phyloP scores from a whole-genome alignment of 2,329 filamentous ascomycete species.

The Neonectria neomacrospora region DNA sequence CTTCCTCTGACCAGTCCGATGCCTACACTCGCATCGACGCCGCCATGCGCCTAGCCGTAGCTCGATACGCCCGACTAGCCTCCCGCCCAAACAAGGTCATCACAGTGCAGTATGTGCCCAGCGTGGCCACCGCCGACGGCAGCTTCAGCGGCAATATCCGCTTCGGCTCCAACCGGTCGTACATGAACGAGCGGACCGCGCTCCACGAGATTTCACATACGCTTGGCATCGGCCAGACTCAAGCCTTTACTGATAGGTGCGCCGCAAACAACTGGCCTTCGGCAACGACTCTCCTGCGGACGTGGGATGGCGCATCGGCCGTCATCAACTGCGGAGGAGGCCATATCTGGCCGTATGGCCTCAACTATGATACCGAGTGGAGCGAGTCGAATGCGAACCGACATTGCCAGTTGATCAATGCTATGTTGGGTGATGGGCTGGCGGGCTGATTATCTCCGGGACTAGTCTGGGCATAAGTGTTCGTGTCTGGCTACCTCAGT shows the following conservation, averaged over 20 bases:
- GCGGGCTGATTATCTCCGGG: background rate
- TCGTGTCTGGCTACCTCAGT: background rate
- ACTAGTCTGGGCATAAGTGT: background rate
- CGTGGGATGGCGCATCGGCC: slow-evolving; percentile 53
- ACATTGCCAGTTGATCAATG: slow-evolving; percentile 56
- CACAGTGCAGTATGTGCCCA: slow-evolving; percentile 54
- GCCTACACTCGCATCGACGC: slow-evolving; percentile 57
- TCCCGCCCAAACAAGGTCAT: slow-evolving; percentile 52
- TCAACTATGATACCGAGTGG: slow-evolving; percentile 58
- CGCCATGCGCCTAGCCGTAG: slow-evolving; percentile 54
- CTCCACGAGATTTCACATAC: slow-evolving; percentile 62
- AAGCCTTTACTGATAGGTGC: slow-evolving; percentile 53
- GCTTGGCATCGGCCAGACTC: slow-evolving; percentile 58
- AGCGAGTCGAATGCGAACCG: slow-evolving; percentile 57
- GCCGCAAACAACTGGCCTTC: slow-evolving; percentile 55
- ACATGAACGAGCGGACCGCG: slow-evolving; percentile 61
- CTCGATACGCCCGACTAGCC: slow-evolving; percentile 51
- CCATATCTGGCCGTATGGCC: slow-evolving; percentile 56
- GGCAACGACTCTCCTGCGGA: slow-evolving; percentile 52
- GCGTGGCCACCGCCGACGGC: slow-evolving; percentile 59
- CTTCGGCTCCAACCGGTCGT: slow-evolving; percentile 57
- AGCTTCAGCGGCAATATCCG: slow-evolving; percentile 59
- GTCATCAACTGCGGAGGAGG: slow-evolving; percentile 54
- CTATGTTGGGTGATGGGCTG: slow-evolving; percentile 57
- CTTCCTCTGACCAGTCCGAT: slow-evolving; percentile 54